These are phyloP conservation scores for Candida suzukii DNA, from an alignment of 805 yeast species.

Conservation along the genomic window DNA sequence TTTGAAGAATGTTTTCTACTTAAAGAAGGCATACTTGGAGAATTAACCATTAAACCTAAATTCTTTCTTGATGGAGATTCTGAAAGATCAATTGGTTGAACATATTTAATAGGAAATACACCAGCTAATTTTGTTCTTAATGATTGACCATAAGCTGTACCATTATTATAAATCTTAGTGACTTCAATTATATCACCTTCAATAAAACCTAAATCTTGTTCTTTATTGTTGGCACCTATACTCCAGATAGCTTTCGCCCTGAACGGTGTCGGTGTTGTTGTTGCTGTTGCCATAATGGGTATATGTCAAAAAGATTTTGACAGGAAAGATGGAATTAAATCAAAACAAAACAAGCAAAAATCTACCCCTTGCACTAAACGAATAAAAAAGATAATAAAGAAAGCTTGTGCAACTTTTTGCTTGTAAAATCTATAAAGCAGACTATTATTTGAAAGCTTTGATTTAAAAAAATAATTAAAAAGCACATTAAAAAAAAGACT, in stretches of 20 bases:
- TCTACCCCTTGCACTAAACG: too few species aligned
- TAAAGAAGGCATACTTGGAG: not conserved
- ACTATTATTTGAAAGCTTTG: too few species aligned
- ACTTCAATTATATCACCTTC: conserved; percentile 93
- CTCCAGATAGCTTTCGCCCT: conserved; percentile 62
- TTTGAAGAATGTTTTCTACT: conserved; percentile 1
- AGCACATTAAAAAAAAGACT: too few species aligned
- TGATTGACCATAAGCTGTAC: conserved; percentile 88
- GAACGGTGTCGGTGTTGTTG: conserved; percentile 14
- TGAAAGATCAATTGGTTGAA: conserved; percentile 40
- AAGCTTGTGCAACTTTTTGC: too few species aligned
- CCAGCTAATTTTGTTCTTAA: conserved; percentile 79
- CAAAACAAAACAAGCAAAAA: too few species aligned
- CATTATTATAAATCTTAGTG: conserved; percentile 62
- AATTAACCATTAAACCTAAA: conserved; percentile 2
- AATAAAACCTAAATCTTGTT: conserved; percentile 78
- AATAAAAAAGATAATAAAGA: too few species aligned
- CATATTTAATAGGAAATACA: conserved; percentile 82
- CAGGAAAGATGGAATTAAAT: too few species aligned
- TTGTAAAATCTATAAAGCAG: too few species aligned
- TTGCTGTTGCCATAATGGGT: too few species aligned
- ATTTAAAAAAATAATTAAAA: too few species aligned
- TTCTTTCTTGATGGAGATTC: conserved; percentile 15
- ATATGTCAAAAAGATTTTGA: too few species aligned
- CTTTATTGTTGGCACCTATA: conserved; percentile 89